phyloP scores from a whole-genome alignment of 192 early-diverging fungal genomes.

The Umbelopsis sp. region DNA sequence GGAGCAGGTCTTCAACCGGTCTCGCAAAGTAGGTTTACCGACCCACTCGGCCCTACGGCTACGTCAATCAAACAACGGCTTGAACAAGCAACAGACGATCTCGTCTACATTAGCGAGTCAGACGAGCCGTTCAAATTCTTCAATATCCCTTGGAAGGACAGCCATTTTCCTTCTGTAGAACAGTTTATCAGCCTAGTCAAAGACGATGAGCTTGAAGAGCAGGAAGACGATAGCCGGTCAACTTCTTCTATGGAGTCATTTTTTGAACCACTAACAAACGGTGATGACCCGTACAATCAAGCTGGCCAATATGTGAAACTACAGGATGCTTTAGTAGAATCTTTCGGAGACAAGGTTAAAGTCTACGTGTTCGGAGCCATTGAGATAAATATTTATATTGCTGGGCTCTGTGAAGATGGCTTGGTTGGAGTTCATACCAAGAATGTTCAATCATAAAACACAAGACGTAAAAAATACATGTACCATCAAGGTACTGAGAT shows the following conservation, averaged over 20 bases:
- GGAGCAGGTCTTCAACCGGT: background rate
- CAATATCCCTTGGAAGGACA: slow-evolving; percentile 20
- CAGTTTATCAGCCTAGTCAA: background rate
- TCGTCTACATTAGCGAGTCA: slow-evolving; percentile 24
- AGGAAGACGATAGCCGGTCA: background rate
- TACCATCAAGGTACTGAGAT: background rate
- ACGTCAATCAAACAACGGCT: slow-evolving; percentile 12
- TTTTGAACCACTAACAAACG: slow-evolving; percentile 23
- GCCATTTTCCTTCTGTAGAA: background rate
- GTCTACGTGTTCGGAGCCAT: slow-evolving; percentile 20
- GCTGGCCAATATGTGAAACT: slow-evolving; percentile 11
- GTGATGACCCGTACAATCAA: slow-evolving; percentile 28
- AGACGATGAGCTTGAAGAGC: background rate
- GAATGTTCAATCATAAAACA: background rate
- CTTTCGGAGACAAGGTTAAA: slow-evolving; percentile 19
- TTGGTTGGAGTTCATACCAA: background rate
- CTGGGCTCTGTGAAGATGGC: slow-evolving; percentile 12
- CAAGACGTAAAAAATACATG: background rate
- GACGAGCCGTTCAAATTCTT: slow-evolving; percentile 21
- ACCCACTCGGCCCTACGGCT: background rate
- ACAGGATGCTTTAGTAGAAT: slow-evolving; percentile 23
- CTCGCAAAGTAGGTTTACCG: background rate
- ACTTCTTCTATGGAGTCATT: slow-evolving; percentile 14
- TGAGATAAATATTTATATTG: slow-evolving; percentile 18
- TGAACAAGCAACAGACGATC: slow-evolving; percentile 4